Evolutionary conservation across 352 stramenopile genomes (phyloP), one percentile per base, ranked within the genome.

Genomic region (Phytophthora lateralis): DNA sequence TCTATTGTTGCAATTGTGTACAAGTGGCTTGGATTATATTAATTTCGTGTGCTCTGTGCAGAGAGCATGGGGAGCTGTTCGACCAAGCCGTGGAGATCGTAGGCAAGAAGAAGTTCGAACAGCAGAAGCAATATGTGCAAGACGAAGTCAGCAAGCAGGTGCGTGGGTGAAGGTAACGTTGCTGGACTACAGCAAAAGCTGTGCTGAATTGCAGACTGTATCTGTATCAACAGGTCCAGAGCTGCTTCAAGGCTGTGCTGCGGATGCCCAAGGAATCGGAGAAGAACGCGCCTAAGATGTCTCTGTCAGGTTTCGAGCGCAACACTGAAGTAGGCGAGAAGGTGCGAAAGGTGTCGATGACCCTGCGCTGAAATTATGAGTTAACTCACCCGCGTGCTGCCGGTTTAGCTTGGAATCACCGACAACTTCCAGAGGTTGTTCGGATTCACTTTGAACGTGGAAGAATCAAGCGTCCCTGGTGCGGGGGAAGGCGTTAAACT

Each of bases 101-200:
- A 64, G 73, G 89, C 34, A 78, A 76, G 54, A 89, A 89, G 48
- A 89, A 91, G 41, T 93, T 92, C 50, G 84, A 92, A 32, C 71
- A 95, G 66, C 86, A 95, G 58, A 88, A 88, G 63, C 50, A 76
- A 37, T 90, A 84, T 51, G 82, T 91, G 46, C 84, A 93, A 49
- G 53, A 78, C 9, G 66, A 88, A 58, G 63, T 91, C 20, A 66
- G 68, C 4, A 72, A 80, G 0, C 86, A 95, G 73, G 80, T 88
- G 18, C 27, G 56, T 63, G 15, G 11, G 35, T 10, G 20, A 30
- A 17, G 14, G 15, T 20, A 24, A 21, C 6, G n/a, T 11, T 35
- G 8, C 0, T 32, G 4, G 9, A 2, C 18, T 54, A 10, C 30
- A 38, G 24, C 1, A 37, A 11, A 45, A 24, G 20, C 14, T 1